phyloP scores from a whole-genome alignment of 352 stramenopile species.

The Pythium aristosporum region DNA sequence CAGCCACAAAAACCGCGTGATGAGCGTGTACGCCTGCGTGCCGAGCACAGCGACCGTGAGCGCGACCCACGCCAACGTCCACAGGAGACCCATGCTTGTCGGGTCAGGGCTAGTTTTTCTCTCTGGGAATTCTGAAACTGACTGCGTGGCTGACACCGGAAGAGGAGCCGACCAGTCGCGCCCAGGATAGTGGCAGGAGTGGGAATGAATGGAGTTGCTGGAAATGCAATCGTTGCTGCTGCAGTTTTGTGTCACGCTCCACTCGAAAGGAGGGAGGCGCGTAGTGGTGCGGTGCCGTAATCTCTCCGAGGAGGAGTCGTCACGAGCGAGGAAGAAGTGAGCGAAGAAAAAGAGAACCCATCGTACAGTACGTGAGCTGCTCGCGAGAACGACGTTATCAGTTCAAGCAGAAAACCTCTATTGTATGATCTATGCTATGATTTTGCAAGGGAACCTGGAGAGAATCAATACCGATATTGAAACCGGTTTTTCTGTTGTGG shows the following conservation, averaged over 20 bases:
- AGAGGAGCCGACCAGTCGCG: not conserved
- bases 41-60: conserved; percentile 47
- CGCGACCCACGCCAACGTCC: conserved; percentile 37
- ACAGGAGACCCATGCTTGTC: not conserved
- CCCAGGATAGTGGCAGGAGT: not conserved
- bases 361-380: conserved; percentile 1
- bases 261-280: not conserved
- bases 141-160: not conserved
- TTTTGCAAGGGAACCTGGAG: not conserved
- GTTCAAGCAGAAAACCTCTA: not conserved
- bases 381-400: conserved; percentile 3
- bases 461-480: not conserved
- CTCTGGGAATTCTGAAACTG: not conserved
- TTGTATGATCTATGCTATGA: not conserved
- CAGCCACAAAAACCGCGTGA: conserved; percentile 66
- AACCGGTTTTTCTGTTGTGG: too few species aligned
- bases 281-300: too few species aligned
- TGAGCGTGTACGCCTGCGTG: conserved; percentile 57
- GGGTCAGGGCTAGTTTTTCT: not conserved
- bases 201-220: too few species aligned
- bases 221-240: not conserved
- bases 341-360: conserved; percentile 20
- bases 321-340: conserved; percentile 1
- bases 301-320: not conserved
- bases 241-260: conserved; percentile 9